These are phyloP conservation scores for Physocladia obscura DNA, from an alignment of 192 early-diverging fungal species.

Conservation along the genomic window DNA sequence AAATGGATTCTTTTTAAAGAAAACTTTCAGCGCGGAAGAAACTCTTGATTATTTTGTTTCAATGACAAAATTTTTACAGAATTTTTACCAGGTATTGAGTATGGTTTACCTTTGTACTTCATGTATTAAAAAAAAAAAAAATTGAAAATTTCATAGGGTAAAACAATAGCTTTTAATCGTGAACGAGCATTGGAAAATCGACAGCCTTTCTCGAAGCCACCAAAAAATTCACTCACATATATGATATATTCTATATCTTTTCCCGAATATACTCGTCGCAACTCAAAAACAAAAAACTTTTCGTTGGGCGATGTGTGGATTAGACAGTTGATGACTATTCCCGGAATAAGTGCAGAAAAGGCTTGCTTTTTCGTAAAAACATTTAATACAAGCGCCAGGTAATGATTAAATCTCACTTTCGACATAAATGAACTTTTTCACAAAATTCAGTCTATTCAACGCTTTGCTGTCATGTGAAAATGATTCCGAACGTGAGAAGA, in stretches of 20 bases:
- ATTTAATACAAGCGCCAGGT: conserved; percentile 69
- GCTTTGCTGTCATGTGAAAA: conserved; percentile 41
- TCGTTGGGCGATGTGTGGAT: conserved; percentile 75
- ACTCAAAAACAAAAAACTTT: conserved; percentile 73
- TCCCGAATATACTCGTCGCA: conserved; percentile 63
- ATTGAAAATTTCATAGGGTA: not conserved
- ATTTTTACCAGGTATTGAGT: conserved; percentile 50
- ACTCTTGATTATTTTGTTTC: conserved; percentile 74
- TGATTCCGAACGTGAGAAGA: conserved; percentile 44
- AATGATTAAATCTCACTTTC: not conserved
- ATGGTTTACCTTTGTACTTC: too few species aligned
- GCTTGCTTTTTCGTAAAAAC: conserved; percentile 66
- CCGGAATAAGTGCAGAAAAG: conserved; percentile 83
- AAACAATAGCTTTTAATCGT: too few species aligned
- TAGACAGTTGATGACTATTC: conserved; percentile 80
- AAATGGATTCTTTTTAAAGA: conserved; percentile 82
- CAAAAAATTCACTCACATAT: not conserved
- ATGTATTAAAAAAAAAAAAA: not conserved
- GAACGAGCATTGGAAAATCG: too few species aligned
- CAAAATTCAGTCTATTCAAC: conserved; percentile 14
- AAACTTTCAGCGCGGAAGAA: conserved; percentile 73
- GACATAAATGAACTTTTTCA: not conserved
- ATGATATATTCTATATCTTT: conserved; percentile 54
- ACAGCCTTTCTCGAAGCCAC: not conserved
- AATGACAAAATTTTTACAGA: conserved; percentile 57